phyloP scores from a whole-genome alignment of 2,329 filamentous ascomycete species.

The Albophoma yamanashiensis region DNA sequence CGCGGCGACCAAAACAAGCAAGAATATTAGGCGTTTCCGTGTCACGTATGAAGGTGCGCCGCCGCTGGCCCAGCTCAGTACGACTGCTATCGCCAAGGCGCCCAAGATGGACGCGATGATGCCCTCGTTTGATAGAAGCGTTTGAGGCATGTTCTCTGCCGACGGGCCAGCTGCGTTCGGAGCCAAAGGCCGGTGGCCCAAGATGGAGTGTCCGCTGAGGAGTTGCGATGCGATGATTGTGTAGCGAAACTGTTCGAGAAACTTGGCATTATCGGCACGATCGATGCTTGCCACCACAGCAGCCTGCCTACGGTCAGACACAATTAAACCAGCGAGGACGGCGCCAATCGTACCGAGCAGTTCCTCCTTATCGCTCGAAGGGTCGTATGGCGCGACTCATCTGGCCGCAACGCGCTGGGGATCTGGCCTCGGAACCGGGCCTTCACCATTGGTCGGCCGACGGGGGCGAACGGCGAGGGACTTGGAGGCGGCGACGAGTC shows the following conservation, averaged over 20 bases:
- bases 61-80: slow-evolving; percentile 59
- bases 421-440: slow-evolving; percentile 40
- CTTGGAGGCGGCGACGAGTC: slow-evolving; percentile 34
- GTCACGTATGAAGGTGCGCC: slow-evolving; percentile 40
- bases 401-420: slow-evolving; percentile 31
- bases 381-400: slow-evolving; percentile 24
- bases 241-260: slow-evolving; percentile 89
- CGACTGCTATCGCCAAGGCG: slow-evolving; percentile 57
- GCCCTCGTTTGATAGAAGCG: slow-evolving; percentile 30
- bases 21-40: slow-evolving; percentile 41
- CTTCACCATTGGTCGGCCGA: slow-evolving; percentile 42
- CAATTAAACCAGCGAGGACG: background rate
- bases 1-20: slow-evolving; percentile 41
- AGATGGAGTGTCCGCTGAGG: slow-evolving; percentile 57
- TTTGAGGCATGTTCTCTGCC: slow-evolving; percentile 11
- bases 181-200: slow-evolving; percentile 18
- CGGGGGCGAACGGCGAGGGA: slow-evolving; percentile 43
- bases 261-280: slow-evolving; percentile 69
- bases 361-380: slow-evolving; percentile 35
- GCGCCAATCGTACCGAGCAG: slow-evolving; percentile 34
- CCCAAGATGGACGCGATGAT: slow-evolving; percentile 34
- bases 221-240: slow-evolving; percentile 87
- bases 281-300: slow-evolving; percentile 64
- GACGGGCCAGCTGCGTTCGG: slow-evolving; percentile 7
- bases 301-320: slow-evolving; percentile 31